A percentile compares a stretch with the other conserved stretches of the same genome.
These are phyloP conservation scores for Mycena albidolilacea DNA, from an alignment of 768 basidiomycete genomes.

Conservation along the genomic window DNA sequence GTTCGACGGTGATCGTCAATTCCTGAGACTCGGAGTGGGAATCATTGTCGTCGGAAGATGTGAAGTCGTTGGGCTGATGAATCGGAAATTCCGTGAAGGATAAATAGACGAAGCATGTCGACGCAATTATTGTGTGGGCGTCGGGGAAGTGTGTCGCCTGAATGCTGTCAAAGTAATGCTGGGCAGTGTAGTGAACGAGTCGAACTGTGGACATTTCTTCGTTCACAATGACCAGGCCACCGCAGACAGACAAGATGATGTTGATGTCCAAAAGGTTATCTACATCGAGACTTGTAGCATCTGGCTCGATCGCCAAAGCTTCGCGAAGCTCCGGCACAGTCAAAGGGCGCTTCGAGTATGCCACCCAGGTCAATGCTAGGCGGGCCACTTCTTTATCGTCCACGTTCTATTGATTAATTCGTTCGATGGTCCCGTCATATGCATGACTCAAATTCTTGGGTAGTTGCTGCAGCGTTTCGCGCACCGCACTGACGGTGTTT, in stretches of 20 bases:
- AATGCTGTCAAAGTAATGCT: background rate
- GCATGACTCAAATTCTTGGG: background rate
- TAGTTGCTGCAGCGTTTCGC: background rate
- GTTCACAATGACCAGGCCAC: background rate
- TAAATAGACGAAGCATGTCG: background rate
- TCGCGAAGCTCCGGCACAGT: background rate
- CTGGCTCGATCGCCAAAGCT: background rate
- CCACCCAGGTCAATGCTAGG: background rate
- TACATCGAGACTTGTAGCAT: background rate
- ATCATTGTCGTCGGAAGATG: background rate
- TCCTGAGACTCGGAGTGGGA: background rate
- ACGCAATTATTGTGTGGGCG: background rate
- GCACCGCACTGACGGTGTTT: background rate
- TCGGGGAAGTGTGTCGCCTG: background rate
- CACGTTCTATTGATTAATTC: background rate
- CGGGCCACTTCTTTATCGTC: background rate
- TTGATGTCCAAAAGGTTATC: background rate
- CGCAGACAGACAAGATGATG: background rate
- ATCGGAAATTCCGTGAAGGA: background rate
- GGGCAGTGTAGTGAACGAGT: background rate
- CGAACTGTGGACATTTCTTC: background rate
- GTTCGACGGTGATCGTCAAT: background rate
- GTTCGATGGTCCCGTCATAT: background rate
- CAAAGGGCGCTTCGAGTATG: background rate
- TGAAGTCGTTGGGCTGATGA: background rate